phyloP scores from a whole-genome alignment of 1,139 yeast genomes.

The Blastobotrys raffinosifermentans region DNA sequence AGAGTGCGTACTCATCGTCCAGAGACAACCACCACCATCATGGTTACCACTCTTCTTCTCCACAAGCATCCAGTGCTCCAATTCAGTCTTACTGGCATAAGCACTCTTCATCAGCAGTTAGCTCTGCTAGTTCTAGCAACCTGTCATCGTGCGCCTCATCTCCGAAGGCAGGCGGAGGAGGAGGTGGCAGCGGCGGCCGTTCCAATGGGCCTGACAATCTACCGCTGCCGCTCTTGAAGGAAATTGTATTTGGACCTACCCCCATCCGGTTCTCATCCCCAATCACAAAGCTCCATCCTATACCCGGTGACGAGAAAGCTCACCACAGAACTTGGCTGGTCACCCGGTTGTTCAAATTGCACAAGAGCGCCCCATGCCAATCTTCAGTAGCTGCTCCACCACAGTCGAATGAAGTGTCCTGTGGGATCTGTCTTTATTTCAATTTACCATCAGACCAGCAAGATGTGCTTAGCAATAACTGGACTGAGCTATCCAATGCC shows the following conservation, averaged over 20 bases:
- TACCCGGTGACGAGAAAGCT: conserved; percentile 12
- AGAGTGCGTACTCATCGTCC: too few species aligned
- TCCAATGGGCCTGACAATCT: conserved; percentile 17
- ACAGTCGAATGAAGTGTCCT: conserved; percentile 8
- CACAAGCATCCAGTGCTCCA: conserved; percentile 4
- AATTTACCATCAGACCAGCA: conserved; percentile 17
- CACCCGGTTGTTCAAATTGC: conserved; percentile 20
- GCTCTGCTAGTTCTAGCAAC: conserved; percentile 4
- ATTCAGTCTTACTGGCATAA: background rate
- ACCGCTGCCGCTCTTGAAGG: conserved; percentile 18
- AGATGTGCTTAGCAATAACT: conserved; percentile 22
- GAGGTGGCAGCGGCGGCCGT: too few species aligned
- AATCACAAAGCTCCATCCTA: conserved; percentile 24
- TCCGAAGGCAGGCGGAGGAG: background rate
- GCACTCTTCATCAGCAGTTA: background rate
- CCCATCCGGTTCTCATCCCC: conserved; percentile 20
- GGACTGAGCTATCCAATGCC: conserved; percentile 26
- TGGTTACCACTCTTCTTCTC: conserved; percentile 5
- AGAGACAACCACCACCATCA: too few species aligned
- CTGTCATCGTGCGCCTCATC: background rate
- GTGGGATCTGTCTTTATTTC: conserved; percentile 23
- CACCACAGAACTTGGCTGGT: conserved; percentile 18
- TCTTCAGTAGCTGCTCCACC: conserved; percentile 12
- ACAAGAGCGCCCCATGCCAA: too few species aligned
- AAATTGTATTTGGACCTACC: conserved; percentile 25